phyloP scores from a whole-genome alignment of 2,329 filamentous ascomycete genomes.

The Aschersonia sp. region DNA sequence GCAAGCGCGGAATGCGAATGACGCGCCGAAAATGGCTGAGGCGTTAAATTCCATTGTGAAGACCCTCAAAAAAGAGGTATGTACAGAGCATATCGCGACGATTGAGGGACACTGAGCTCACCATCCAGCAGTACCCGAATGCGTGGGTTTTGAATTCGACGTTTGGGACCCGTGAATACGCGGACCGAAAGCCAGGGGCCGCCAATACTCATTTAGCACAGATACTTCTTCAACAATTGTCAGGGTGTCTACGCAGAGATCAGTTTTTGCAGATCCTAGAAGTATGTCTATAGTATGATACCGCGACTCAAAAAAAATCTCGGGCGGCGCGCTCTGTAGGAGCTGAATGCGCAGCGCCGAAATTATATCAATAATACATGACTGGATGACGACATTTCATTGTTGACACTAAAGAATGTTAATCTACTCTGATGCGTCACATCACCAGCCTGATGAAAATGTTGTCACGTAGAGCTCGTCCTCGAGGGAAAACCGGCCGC shows the following conservation, averaged over 20 bases:
- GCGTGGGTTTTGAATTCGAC: conserved; percentile 13
- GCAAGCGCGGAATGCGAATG: conserved; percentile 4
- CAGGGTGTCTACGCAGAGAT: conserved; percentile 11
- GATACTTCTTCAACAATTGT: conserved; percentile 11
- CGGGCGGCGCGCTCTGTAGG: too few species aligned
- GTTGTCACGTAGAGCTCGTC: too few species aligned
- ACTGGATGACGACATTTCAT: too few species aligned
- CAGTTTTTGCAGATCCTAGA: conserved; percentile 11
- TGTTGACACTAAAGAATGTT: too few species aligned
- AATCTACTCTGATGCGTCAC: too few species aligned
- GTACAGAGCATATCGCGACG: not conserved
- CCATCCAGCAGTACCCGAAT: conserved; percentile 9
- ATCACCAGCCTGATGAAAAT: too few species aligned
- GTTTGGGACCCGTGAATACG: conserved; percentile 6
- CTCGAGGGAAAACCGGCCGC: too few species aligned
- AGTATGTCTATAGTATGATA: conserved; percentile 7
- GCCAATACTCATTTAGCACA: conserved; percentile 11
- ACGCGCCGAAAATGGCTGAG: conserved; percentile 3
- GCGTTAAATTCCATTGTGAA: conserved; percentile 8
- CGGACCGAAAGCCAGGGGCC: conserved; percentile 8
- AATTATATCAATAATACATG: too few species aligned
- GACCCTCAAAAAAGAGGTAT: conserved; percentile 11
- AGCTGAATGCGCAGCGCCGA: too few species aligned
- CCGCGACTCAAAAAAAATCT: too few species aligned
- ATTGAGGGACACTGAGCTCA: not conserved